phyloP scores from a whole-genome alignment of 1,139 yeast species.

The Suhomyces bokatorum region DNA sequence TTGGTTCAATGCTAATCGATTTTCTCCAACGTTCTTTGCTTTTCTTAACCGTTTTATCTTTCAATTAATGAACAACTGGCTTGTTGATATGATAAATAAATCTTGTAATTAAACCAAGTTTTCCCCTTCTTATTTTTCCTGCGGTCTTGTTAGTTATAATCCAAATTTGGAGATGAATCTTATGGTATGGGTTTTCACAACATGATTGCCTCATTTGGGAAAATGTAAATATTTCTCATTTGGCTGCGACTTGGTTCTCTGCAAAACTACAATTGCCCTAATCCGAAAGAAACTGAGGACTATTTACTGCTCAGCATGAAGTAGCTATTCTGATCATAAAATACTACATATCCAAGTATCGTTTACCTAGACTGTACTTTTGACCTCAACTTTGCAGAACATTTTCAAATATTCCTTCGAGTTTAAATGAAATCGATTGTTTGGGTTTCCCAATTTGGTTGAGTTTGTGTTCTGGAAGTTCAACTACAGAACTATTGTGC shows the following conservation, averaged over 20 bases:
- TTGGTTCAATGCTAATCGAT: too few species aligned
- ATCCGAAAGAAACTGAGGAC: neutral
- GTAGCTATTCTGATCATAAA: too few species aligned
- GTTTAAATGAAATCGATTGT: neutral
- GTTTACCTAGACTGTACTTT: too few species aligned
- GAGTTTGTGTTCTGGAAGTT: neutral
- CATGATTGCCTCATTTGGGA: conserved; percentile 22
- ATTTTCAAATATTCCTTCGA: neutral
- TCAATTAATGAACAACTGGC: neutral
- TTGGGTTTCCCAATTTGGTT: neutral
- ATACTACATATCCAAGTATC: too few species aligned
- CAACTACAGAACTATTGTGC: neutral
- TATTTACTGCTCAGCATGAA: too few species aligned
- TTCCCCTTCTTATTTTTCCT: conserved; percentile 4
- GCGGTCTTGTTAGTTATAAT: conserved; percentile 11
- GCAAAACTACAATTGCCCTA: neutral
- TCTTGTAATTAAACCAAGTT: neutral
- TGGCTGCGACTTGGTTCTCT: conserved; percentile 9
- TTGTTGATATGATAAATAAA: conserved; percentile 1
- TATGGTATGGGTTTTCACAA: conserved; percentile 12
- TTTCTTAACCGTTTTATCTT: too few species aligned
- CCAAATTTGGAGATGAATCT: conserved; percentile 10
- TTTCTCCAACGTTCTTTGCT: too few species aligned
- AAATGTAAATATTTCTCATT: conserved; percentile 22
- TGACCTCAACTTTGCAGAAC: neutral